Conservation (phyloP, 2,329 filamentous ascomycete genomes). For the Trichoderma sp. region DNA sequence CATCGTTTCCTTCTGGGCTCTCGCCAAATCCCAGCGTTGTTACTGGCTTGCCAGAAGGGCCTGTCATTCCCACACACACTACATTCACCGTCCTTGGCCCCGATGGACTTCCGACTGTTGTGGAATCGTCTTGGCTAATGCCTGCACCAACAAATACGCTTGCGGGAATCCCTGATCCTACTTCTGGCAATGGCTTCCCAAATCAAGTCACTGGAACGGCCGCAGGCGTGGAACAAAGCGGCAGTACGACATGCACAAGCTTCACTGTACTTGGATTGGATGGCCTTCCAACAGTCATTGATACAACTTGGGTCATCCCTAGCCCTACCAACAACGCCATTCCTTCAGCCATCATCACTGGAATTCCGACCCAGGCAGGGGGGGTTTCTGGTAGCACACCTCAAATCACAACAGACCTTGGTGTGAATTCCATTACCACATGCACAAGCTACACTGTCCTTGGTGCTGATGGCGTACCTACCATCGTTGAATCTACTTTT, state of each 20-base stretch:
- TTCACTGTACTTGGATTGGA: conserved; percentile 35
- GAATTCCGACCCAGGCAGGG: not conserved
- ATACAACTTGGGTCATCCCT: conserved; percentile 37
- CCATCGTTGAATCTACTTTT: conserved; percentile 38
- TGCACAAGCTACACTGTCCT: conserved; percentile 36
- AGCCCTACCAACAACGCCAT: conserved; percentile 28
- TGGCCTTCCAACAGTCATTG: conserved; percentile 35
- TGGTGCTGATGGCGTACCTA: conserved; percentile 35
- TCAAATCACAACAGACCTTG: conserved; percentile 21
- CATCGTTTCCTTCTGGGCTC: conserved; percentile 24
- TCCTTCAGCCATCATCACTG: conserved; percentile 14
- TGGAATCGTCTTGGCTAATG: conserved; percentile 31
- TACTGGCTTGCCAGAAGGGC: conserved; percentile 21
- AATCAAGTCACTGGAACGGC: conserved; percentile 16
- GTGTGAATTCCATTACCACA: conserved; percentile 29
- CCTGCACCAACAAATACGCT: conserved; percentile 26
- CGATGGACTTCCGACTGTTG: conserved; percentile 23
- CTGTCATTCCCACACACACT: conserved; percentile 11
- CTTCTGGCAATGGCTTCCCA: conserved; percentile 1
- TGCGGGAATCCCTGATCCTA: conserved; percentile 28
- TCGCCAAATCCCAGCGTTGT: conserved; percentile 10
- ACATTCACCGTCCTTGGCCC: conserved; percentile 23
- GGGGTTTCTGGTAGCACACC: conserved; percentile 25
- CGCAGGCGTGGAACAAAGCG: conserved; percentile 27
- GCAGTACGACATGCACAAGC: conserved; percentile 33